These are phyloP conservation scores for Claviceps pazoutovae DNA, from an alignment of 2,329 filamentous ascomycete genomes.

Conservation along the genomic window DNA sequence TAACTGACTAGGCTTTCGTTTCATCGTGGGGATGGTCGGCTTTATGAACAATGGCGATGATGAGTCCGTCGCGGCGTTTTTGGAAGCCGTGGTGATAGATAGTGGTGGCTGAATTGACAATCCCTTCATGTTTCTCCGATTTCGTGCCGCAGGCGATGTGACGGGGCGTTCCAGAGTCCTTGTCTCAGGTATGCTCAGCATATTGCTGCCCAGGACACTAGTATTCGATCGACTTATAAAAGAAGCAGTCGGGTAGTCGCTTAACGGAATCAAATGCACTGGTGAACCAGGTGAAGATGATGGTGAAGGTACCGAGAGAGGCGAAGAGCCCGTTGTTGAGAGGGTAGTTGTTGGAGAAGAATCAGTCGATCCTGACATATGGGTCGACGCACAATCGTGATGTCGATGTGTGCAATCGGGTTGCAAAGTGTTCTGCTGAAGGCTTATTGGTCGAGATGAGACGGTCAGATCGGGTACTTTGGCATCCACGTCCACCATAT, in stretches of 20 bases:
- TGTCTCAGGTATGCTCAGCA: conserved; percentile 30
- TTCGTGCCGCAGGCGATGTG: conserved; percentile 56
- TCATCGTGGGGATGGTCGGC: conserved; percentile 55
- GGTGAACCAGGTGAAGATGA: conserved; percentile 89
- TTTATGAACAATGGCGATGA: conserved; percentile 69
- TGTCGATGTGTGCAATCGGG: conserved; percentile 49
- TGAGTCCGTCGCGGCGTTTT: conserved; percentile 47
- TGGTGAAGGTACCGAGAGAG: conserved; percentile 78
- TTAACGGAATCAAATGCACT: conserved; percentile 55
- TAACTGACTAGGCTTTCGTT: conserved; percentile 63
- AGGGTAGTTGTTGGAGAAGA: conserved; percentile 91
- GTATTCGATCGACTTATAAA: conserved; percentile 33
- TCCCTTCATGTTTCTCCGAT: conserved; percentile 72
- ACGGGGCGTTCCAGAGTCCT: conserved; percentile 39
- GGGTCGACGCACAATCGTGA: conserved; percentile 64
- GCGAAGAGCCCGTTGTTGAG: conserved; percentile 83
- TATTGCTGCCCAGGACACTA: conserved; percentile 7
- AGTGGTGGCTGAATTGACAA: conserved; percentile 60
- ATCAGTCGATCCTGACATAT: conserved; percentile 71
- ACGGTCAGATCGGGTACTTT: conserved; percentile 24
- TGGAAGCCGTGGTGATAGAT: conserved; percentile 29
- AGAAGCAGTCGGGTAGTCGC: conserved; percentile 49
- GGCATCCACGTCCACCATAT: conserved; percentile 34
- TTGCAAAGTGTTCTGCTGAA: conserved; percentile 27
- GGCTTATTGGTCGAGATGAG: conserved; percentile 21